Evolutionary conservation across 345 rosid genomes (phyloP), one percentile per base, ranked within the genome.

Genomic region (Aquilaria yunnanensis): DNA sequence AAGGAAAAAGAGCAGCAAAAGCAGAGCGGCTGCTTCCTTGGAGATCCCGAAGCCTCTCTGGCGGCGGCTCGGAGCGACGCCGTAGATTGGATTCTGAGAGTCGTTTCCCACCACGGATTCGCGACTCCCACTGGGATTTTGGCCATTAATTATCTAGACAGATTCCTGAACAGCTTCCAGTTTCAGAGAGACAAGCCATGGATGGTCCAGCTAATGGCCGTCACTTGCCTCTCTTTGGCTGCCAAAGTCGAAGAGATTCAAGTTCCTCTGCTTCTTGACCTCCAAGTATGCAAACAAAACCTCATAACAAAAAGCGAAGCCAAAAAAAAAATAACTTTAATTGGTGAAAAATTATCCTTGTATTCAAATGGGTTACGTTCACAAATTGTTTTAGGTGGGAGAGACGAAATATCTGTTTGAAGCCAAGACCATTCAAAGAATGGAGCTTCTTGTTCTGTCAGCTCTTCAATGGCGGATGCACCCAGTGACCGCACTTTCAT

Each of bases 1-100:
- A 89, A 83, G 62, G 98, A 92, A 66, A 51, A 73, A 58, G 77
- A 76, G 45, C 79, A 78, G 54, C 53, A 51, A 43, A 37, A 37
- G 43, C 43, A 37, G 43, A 37, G 9, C 41, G 52, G 37, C 57
- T 10, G 33, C 6, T 56, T 59, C 51, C 13, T 4, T 37, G 43
- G 43, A 37, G 43, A 37, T 37, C 2, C 43, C 43, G 43, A 37
- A 5, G 43, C 43, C 43, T 37, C 43, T 37, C 43, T 37, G 7
- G 8, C 43, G 43, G 43, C 43, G 43, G 43, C 43, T 37, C 43
- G 43, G 1, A 9, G 43, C 8, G 43, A 2, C 43, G 43, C 43
- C 43, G 67, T 71, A 9, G 64, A 71, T 8, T 61, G 79, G 75
- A 67, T 75, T 34, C 64, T 75, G 2, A 71, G 60, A 56, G 79